Evolutionary conservation across 495 filamentous ascomycete species (phyloP).

Genomic region (Neurospora sp.): DNA sequence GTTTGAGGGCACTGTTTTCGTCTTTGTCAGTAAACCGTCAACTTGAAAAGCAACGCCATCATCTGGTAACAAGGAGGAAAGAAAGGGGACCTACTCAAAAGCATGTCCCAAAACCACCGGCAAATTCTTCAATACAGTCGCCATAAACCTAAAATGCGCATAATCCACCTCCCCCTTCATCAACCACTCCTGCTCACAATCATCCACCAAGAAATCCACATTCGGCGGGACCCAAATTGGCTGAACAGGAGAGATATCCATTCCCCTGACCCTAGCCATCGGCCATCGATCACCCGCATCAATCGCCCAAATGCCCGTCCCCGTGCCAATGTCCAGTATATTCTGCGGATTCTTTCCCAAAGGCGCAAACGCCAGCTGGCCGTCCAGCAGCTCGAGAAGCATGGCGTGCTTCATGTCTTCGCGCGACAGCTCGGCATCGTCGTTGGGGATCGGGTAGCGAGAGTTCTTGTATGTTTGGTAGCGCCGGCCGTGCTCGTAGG

Average conservation of each 20-base stretch:
- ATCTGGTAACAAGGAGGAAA: neutral
- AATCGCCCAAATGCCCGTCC: conserved; percentile 47
- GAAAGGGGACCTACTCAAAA: conserved; percentile 21
- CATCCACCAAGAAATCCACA: conserved; percentile 35
- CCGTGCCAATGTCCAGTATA: conserved; percentile 44
- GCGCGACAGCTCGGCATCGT: conserved; percentile 40
- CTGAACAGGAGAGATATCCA: conserved; percentile 30
- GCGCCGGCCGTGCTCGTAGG: conserved; percentile 46
- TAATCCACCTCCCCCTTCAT: conserved; percentile 26
- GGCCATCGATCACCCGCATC: conserved; percentile 34
- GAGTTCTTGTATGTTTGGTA: conserved; percentile 48
- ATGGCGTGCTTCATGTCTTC: conserved; percentile 38
- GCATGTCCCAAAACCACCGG: conserved; percentile 26
- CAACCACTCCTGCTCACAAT: conserved; percentile 35
- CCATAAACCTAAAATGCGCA: conserved; percentile 33
- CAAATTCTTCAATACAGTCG: conserved; percentile 37
- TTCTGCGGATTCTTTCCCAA: conserved; percentile 29
- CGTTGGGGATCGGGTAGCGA: conserved; percentile 46
- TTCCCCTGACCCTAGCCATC: conserved; percentile 25
- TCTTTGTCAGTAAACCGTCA: neutral
- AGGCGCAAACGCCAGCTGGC: conserved; percentile 35
- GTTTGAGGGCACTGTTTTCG: conserved; percentile 24
- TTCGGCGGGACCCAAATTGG: conserved; percentile 32
- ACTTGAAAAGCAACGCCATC: too few relatives aligned
- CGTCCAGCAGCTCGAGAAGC: conserved; percentile 28